Evolutionary conservation across 768 basidiomycete species (phyloP), one percentile per base, ranked within the genome.

Genomic region (Leccinum ochraceum): DNA sequence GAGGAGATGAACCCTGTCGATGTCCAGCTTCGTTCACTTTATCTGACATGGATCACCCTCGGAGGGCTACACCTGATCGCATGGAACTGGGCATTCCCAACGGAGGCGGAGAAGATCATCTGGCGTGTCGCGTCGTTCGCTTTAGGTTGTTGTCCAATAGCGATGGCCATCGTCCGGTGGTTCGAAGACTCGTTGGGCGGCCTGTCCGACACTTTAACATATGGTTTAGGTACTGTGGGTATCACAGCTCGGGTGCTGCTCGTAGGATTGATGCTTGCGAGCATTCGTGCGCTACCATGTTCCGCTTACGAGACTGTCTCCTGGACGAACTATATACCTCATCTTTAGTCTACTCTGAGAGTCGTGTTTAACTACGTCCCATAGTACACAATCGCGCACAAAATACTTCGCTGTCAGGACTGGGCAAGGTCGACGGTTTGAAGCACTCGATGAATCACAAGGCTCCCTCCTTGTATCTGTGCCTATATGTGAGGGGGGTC

Each of bases 251-350:
- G 60, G 28, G 2, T 24, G 17, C 5, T 50, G 17, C 58, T 61
- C 6, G 26, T 54, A 9, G 58, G 5, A 22, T 37, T 62, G 53
- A 60, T 51, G 53, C 37, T 60, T 20, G 36, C 32, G 3, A 62
- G 58, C 28, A 22, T 62, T 28, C 48, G 58, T 20, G 8, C 22
- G 1, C 11, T 54, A 14, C 58, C 58, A 24, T 60, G 58, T 13
- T 26, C 53, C 2, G 53, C 58, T 24, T 54, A 54, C 30, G 44
- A 44, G 7, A 26, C n/a, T 6, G 22, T 62, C 3, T 4, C 53
- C 24, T 62, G 61, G 61, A 36, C 22, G 1, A 0, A n/a, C 9
- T 55, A 54, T 28, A 44, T 62, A 6, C 61, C 61, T 16, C 61
- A 60, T 37, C 24, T 59, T 20, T 58, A 60, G 39, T 0, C 16